Conservation (phyloP, 2,329 filamentous ascomycete species). For the Fusarium torreyae region DNA sequence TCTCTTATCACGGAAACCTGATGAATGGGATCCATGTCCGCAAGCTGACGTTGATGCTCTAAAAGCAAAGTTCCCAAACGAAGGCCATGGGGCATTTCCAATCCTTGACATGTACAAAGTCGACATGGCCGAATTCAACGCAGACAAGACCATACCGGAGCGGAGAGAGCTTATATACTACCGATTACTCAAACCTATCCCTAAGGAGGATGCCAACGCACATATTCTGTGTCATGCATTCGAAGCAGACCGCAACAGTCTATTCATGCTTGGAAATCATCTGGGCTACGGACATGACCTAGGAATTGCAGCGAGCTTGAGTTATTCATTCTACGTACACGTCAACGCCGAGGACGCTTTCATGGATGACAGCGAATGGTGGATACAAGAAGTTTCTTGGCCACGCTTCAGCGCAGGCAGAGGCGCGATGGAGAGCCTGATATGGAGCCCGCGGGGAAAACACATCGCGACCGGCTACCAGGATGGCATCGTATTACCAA, state of each 20-base stretch:
- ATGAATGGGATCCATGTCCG: slow-evolving; percentile 63
- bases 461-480: slow-evolving; percentile 71
- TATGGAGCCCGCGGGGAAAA: slow-evolving; percentile 68
- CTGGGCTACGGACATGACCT: slow-evolving; percentile 62
- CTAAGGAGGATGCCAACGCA: slow-evolving; percentile 58
- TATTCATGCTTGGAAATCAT: slow-evolving; percentile 67
- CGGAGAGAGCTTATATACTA: slow-evolving; percentile 66
- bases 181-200: slow-evolving; percentile 62
- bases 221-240: slow-evolving; percentile 67
- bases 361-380: slow-evolving; percentile 66
- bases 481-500: slow-evolving; percentile 62
- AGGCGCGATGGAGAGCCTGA: slow-evolving; percentile 64
- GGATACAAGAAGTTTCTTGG: slow-evolving; percentile 68
- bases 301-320: slow-evolving; percentile 62
- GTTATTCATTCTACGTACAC: slow-evolving; percentile 68
- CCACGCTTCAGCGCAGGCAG: slow-evolving; percentile 64
- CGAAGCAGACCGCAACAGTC: slow-evolving; percentile 68
- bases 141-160: slow-evolving; percentile 59
- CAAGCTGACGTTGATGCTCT: slow-evolving; percentile 62
- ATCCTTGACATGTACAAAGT: slow-evolving; percentile 69
- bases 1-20: slow-evolving; percentile 55
- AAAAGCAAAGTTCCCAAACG: slow-evolving; percentile 55
- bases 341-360: slow-evolving; percentile 64
- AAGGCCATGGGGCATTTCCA: slow-evolving; percentile 63
- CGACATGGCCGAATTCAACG: slow-evolving; percentile 65